A percentile compares a stretch with the other conserved stretches of the same genome.
phyloP scores from a whole-genome alignment of 768 basidiomycete genomes.

The Suillus lakei region DNA sequence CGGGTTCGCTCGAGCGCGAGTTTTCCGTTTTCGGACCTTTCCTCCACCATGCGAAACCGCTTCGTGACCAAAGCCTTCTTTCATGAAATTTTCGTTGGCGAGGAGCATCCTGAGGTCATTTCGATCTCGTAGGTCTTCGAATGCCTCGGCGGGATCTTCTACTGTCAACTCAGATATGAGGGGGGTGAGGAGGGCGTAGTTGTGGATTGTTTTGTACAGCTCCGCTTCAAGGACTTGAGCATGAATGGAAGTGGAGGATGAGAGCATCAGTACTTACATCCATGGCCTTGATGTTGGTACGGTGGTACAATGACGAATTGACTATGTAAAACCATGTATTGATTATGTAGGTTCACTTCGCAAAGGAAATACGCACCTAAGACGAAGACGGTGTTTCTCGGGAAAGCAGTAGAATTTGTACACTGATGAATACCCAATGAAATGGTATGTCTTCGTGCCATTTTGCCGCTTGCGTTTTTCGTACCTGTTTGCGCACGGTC shows the following conservation, averaged over 20 bases:
- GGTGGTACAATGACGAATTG: slow-evolving; percentile 95
- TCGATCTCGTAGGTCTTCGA: slow-evolving; percentile 94
- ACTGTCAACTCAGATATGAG: slow-evolving; percentile 91
- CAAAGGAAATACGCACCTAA: slow-evolving; percentile 60
- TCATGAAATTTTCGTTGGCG: slow-evolving; percentile 63
- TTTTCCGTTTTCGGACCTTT: slow-evolving; percentile 42
- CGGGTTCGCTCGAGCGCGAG: slow-evolving; percentile 34
- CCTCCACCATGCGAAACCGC: slow-evolving; percentile 52
- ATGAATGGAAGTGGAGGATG: not conserved
- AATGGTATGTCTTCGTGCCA: slow-evolving; percentile 76
- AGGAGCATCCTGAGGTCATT: slow-evolving; percentile 86
- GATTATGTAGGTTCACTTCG: not conserved
- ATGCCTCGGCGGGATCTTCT: slow-evolving; percentile 97
- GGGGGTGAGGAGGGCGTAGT: slow-evolving; percentile 66
- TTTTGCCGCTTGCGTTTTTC: slow-evolving; percentile 78
- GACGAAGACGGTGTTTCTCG: slow-evolving; percentile 82
- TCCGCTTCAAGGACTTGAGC: slow-evolving; percentile 55
- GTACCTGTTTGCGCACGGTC: slow-evolving; percentile 53
- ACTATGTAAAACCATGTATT: slow-evolving; percentile 43
- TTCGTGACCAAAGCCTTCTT: slow-evolving; percentile 64
- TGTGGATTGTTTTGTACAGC: slow-evolving; percentile 86
- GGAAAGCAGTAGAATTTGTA: slow-evolving; percentile 98
- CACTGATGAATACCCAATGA: slow-evolving; percentile 91
- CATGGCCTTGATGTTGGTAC: slow-evolving; percentile 89
- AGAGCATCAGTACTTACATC: slow-evolving; percentile 59